These are phyloP conservation scores for Russula sp. DNA, from an alignment of 768 basidiomycete genomes.

Conservation along the genomic window DNA sequence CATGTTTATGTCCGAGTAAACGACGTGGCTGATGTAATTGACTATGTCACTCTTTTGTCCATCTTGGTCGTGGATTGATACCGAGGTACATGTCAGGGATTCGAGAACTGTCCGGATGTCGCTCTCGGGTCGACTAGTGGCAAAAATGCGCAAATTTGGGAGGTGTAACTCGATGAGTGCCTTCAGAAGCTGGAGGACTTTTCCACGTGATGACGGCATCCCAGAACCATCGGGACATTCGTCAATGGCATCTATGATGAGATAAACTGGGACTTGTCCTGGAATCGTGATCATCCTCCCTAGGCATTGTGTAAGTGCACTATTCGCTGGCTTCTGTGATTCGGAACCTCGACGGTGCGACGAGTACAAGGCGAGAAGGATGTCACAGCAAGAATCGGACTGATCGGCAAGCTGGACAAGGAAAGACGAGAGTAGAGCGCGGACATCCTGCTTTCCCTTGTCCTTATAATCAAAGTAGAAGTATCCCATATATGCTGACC, in stretches of 20 bases:
- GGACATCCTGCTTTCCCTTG: background rate
- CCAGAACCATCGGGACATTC: background rate
- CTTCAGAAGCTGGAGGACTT: background rate
- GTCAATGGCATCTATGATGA: background rate
- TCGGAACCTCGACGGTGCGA: background rate
- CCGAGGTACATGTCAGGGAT: background rate
- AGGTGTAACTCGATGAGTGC: background rate
- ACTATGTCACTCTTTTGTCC: background rate
- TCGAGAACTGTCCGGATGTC: background rate
- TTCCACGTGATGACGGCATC: background rate
- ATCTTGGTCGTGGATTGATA: background rate
- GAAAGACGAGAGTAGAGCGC: background rate
- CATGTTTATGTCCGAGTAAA: background rate
- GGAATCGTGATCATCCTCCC: background rate
- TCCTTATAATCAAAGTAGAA: background rate
- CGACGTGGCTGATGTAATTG: background rate
- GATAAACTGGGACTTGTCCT: background rate
- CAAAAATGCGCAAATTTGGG: background rate
- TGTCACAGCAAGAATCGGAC: background rate
- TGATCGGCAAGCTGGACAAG: slow-evolving; percentile 1
- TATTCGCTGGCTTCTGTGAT: background rate
- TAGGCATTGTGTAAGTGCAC: background rate
- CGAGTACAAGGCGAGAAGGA: background rate
- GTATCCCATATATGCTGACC: background rate
- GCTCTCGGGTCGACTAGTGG: background rate